These are phyloP conservation scores for Macadamia tetraphylla DNA, from an alignment of 164 flowering plant species.

Conservation along the genomic window DNA sequence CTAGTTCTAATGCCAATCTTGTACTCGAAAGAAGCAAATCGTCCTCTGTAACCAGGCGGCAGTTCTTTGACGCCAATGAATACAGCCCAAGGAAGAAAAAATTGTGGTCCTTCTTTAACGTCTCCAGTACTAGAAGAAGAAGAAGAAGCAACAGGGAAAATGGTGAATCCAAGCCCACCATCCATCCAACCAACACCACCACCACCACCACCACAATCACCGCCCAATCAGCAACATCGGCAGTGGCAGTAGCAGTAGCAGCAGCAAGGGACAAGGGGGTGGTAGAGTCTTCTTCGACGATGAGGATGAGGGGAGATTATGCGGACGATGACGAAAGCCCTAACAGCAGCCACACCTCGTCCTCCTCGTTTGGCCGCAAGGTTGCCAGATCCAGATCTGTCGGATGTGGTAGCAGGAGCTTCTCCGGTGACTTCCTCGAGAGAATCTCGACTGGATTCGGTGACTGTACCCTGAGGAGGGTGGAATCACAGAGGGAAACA, in stretches of 20 bases:
- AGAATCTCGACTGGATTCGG: slow-evolving; percentile 86
- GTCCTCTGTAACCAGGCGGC: slow-evolving; percentile 38
- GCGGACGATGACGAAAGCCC: slow-evolving; percentile 38
- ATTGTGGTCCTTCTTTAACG: slow-evolving; percentile 81
- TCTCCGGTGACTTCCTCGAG: slow-evolving; percentile 89
- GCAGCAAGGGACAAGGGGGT: not conserved
- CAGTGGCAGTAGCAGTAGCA: not conserved
- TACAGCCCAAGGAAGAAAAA: slow-evolving; percentile 41
- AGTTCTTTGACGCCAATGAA: slow-evolving; percentile 25
- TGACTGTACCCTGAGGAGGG: slow-evolving; percentile 82
- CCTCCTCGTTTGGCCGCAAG: slow-evolving; percentile 61
- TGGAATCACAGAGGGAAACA: slow-evolving; percentile 86
- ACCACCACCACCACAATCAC: slow-evolving; percentile 1
- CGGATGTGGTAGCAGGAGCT: slow-evolving; percentile 94
- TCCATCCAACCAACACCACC: slow-evolving; percentile 7
- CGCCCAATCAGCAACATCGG: not conserved
- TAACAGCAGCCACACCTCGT: slow-evolving; percentile 27
- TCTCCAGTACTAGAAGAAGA: slow-evolving; percentile 14
- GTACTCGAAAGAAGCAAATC: slow-evolving; percentile 75
- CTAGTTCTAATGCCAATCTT: slow-evolving; percentile 9
- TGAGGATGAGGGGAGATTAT: slow-evolving; percentile 10
- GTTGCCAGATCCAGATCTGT: slow-evolving; percentile 96
- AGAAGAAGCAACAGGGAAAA: slow-evolving; percentile 3
- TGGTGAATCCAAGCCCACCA: slow-evolving; percentile 7
- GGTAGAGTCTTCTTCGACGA: slow-evolving; percentile 13